Evolutionary conservation across 2,329 filamentous ascomycete genomes (phyloP).

Genomic region (Pseudonectria buxi): DNA sequence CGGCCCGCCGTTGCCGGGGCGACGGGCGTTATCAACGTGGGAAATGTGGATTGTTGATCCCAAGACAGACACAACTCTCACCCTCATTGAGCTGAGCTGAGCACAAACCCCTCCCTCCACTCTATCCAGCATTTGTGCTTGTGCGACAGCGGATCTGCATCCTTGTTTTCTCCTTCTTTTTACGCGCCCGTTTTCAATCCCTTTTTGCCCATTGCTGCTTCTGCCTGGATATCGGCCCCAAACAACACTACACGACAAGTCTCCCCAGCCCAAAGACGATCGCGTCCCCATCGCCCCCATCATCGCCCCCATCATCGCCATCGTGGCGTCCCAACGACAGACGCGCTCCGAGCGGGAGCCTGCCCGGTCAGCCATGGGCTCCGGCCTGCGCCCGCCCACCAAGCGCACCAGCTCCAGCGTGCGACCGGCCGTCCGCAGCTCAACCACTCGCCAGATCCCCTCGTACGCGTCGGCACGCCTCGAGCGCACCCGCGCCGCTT

Average conservation of each 20-base stretch:
- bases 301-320: constrained; percentile 14
- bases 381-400: constrained; percentile 21
- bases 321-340: constrained; percentile 29
- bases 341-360: constrained; percentile 33
- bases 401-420: constrained; percentile 17
- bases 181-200: too few species aligned
- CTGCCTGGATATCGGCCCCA: too few species aligned
- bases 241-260: too few species aligned
- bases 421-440: constrained; percentile 17
- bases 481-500: constrained; percentile 43
- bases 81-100: too few species aligned
- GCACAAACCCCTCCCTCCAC: too few species aligned
- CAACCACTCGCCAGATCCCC: constrained; percentile 19
- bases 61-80: too few species aligned
- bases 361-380: constrained; percentile 27
- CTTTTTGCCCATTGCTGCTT: too few species aligned
- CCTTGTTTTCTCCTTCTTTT: too few species aligned
- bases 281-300: constrained; percentile 7
- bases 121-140: too few species aligned
- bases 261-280: too few species aligned
- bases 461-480: constrained; percentile 11
- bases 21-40: constrained; percentile 5
- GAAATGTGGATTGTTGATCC: constrained; percentile 10
- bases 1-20: constrained; percentile 15
- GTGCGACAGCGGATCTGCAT: too few species aligned